Evolutionary conservation across 768 basidiomycete genomes (phyloP), one percentile per base, ranked within the genome.

Genomic region (Panus rudis): DNA sequence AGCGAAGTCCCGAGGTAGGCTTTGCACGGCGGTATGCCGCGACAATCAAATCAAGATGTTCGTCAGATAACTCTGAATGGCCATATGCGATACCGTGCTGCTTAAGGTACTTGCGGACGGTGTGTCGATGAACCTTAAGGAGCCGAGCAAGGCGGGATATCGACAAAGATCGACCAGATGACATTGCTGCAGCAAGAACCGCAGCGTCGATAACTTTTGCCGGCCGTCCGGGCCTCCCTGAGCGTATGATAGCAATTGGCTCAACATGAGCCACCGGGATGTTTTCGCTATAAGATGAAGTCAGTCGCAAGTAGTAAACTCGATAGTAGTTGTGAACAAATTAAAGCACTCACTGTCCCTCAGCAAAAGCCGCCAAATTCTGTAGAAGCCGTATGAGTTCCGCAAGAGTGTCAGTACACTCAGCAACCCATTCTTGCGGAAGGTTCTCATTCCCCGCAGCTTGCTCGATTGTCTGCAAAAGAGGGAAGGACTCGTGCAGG

Each of bases 1-100:
- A 63, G 0, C 46, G 30, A 7, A 59, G 37, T 0, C 66, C 63
- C 14, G 62, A 59, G 4, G 50, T 41, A 6, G 62, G 62, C 16
- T 39, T 42, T 4, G 25, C 8, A 10, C 14, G 6, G 6, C 37
- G 20, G 17, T 26, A 45, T 6, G 43, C 37, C 14, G n/a, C 4
- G 22, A 45, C 37, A 12, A 45, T 27, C 10, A 10, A 3, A 32
- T 45, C 43, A 7, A 45, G 20, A n/a, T 37, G 8, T 11, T 14
- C 12, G 20, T 45, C 43, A n/a, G 43, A 38, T 4, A 45, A 4
- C 37, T 12, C 28, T 7, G 37, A 26, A 22, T 37, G 37, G 6
- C 16, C 10, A n/a, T 21, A 30, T 14, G 28, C 16, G 26, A 45
- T 30, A 7, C 39, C 19, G 20, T 37, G 23, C 4, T 5, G 23